Conservation (phyloP, 805 yeast genomes). For the Candida caryicola region DNA sequence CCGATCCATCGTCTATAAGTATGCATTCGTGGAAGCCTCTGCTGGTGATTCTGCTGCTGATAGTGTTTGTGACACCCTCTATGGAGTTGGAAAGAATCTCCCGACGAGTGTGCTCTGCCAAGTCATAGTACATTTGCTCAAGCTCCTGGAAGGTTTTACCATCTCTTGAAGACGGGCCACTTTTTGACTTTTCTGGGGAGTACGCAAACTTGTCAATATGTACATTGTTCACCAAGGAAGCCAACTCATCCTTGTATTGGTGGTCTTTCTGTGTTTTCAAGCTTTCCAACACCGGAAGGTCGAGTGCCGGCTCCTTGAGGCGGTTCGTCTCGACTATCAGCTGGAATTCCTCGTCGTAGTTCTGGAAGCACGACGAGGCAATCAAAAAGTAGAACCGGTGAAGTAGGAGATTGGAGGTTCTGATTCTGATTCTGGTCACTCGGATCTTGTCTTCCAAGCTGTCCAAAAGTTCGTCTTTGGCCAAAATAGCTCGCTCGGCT, state of each 20-base stretch:
- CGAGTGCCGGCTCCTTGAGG: conserved; percentile 1
- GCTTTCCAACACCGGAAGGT: conserved; percentile 6
- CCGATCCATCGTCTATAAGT: conserved; percentile 29
- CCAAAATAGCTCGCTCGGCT: conserved; percentile 16
- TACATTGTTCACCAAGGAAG: conserved; percentile 20
- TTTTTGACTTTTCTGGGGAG: conserved; percentile 4
- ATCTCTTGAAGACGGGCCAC: neutral
- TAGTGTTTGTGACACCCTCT: conserved; percentile 24
- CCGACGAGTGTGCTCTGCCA: conserved; percentile 37
- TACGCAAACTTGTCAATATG: conserved; percentile 9
- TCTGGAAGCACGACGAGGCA: conserved; percentile 69
- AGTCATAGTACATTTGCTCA: conserved; percentile 30
- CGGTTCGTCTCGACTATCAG: conserved; percentile 15
- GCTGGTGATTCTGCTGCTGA: conserved; percentile 20
- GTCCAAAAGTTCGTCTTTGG: conserved; percentile 9
- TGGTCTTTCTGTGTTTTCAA: conserved; percentile 8
- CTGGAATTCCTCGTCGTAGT: conserved; percentile 34
- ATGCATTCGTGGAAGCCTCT: conserved; percentile 15
- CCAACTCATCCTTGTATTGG: conserved; percentile 17
- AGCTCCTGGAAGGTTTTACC: conserved; percentile 15
- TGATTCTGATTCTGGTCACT: conserved; percentile 26
- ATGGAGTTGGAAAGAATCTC: conserved; percentile 31
- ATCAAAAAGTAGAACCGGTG: conserved; percentile 78
- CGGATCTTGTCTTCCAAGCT: conserved; percentile 25
- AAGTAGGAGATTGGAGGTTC: conserved; percentile 55